Base-by-base conservation (phyloP, 2,329 filamentous ascomycete genomes). In the Torrubiella hemipterigena region DNA sequence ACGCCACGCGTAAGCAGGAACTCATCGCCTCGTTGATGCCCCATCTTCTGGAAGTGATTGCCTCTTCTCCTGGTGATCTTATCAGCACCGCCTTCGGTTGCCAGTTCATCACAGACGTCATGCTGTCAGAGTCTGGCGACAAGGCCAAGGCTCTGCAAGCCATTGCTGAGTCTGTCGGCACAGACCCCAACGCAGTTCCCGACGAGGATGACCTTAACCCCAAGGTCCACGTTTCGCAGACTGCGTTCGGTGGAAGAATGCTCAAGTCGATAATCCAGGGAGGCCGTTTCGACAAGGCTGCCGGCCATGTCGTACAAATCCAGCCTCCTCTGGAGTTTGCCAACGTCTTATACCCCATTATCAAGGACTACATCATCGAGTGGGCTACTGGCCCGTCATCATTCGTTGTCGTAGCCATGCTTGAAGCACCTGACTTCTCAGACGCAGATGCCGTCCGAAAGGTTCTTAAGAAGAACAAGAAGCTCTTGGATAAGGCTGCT, bases 241-340 rank as follows among this genome's bases (percentile, higher is more conserved):
- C 70, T 22, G 50, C 74, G 1, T 67, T 67, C 43, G 81, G 76
- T 24, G 85, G 83, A 12, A 79, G 85, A 36, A 81, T 95, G 77
- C 69, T 96, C 46, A 95, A 94, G 62, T 81, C 81, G 0, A 70
- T 98, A 7, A 86, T 95, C 16, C 79, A 85, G 33, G 91, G 91
- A 25, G 91, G 93, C 17, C 77, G 76, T 35, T 98, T 82, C 50
- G 85, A 96, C 55, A 73, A 74, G 38, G 67, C 67, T 26, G 67
- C 73, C 3, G 85, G 85, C 56, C 74, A 67, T 34, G 58, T 91
- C 27, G 69, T 81, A 46, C 72, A 75, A 15, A 68, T 81, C 3
- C 75, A 86, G 29, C 85, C 86, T 12, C 69, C 82, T 7, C 65
- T 96, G 34, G 69, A 77, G 30, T 98, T 98, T 52, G 76, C 83